These are phyloP conservation scores for Hanseniaspora osmophila DNA, from an alignment of 805 yeast genomes.

Conservation along the genomic window DNA sequence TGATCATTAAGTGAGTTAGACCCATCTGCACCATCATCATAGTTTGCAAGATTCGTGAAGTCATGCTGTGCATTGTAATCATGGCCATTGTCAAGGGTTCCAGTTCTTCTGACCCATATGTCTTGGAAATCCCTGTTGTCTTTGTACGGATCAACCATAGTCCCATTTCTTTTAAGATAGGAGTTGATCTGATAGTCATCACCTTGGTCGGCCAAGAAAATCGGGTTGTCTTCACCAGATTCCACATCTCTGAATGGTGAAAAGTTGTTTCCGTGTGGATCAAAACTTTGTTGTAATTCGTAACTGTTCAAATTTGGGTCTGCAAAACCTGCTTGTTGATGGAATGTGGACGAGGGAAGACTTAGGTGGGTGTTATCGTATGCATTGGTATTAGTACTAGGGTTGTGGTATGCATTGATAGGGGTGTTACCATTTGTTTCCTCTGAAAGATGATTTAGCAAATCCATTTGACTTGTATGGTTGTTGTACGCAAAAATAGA, in stretches of 20 bases:
- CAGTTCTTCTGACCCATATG: slow-evolving; percentile 5
- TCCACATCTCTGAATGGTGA: slow-evolving; percentile 4
- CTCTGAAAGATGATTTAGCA: not conserved
- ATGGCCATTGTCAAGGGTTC: not conserved
- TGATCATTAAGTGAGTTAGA: not conserved
- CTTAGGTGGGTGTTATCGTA: not conserved
- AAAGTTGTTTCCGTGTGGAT: not conserved
- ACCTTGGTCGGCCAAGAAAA: slow-evolving; percentile 18
- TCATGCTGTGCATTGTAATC: not conserved
- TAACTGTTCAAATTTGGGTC: no score
- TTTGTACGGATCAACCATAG: slow-evolving; percentile 23
- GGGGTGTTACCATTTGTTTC: not conserved
- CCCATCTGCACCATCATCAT: not conserved
- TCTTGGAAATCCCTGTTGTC: slow-evolving; percentile 5
- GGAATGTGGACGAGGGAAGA: slow-evolving; percentile 1
- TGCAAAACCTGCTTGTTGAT: no score
- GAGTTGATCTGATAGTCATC: slow-evolving; percentile 24
- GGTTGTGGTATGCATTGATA: not conserved
- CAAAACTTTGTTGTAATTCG: no score
- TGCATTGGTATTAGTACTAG: not conserved
- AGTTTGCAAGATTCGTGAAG: not conserved
- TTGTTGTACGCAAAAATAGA: not conserved
- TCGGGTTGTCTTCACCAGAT: slow-evolving; percentile 2
- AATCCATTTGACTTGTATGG: not conserved
- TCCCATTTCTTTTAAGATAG: slow-evolving; percentile 21